Evolutionary conservation across 2,329 filamentous ascomycete genomes (phyloP).

Genomic region (Aurifilum marmelostoma): DNA sequence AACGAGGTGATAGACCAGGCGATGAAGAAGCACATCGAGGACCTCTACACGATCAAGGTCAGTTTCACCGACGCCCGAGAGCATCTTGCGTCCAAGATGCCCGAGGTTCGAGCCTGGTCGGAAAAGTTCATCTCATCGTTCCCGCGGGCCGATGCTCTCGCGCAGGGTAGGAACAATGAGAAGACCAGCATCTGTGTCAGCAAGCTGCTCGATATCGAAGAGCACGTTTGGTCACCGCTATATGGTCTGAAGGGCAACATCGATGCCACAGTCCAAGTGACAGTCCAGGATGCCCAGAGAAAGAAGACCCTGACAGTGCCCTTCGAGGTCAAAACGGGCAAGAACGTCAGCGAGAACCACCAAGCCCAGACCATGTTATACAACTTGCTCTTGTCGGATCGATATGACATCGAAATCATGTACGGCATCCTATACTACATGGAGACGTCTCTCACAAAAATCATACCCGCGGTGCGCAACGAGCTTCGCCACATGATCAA

Average conservation of each 20-base stretch:
- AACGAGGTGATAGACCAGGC: conserved; percentile 67
- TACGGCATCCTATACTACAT: conserved; percentile 95
- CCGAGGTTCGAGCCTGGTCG: conserved; percentile 82
- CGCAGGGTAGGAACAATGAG: conserved; percentile 78
- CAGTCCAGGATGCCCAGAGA: conserved; percentile 71
- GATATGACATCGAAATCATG: conserved; percentile 89
- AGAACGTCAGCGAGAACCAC: conserved; percentile 78
- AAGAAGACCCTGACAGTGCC: conserved; percentile 78
- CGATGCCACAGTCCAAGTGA: conserved; percentile 91
- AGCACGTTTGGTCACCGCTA: conserved; percentile 97
- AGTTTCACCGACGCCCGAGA: conserved; percentile 73
- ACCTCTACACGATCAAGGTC: conserved; percentile 85
- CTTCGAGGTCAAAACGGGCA: conserved; percentile 94
- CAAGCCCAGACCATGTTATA: conserved; percentile 94
- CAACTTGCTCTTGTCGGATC: conserved; percentile 87
- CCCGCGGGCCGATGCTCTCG: conserved; percentile 68
- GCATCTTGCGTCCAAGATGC: conserved; percentile 81
- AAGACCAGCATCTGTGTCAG: conserved; percentile 82
- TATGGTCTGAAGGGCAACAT: conserved; percentile 98
- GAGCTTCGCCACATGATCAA: conserved; percentile 97
- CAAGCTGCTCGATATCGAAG: conserved; percentile 94
- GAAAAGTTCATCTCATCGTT: conserved; percentile 73
- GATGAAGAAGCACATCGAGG: conserved; percentile 80
- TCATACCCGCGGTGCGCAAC: conserved; percentile 81
- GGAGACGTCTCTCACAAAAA: conserved; percentile 83